Evolutionary conservation across 495 filamentous ascomycete genomes (phyloP).

Genomic region (Schizothecium vesticola): DNA sequence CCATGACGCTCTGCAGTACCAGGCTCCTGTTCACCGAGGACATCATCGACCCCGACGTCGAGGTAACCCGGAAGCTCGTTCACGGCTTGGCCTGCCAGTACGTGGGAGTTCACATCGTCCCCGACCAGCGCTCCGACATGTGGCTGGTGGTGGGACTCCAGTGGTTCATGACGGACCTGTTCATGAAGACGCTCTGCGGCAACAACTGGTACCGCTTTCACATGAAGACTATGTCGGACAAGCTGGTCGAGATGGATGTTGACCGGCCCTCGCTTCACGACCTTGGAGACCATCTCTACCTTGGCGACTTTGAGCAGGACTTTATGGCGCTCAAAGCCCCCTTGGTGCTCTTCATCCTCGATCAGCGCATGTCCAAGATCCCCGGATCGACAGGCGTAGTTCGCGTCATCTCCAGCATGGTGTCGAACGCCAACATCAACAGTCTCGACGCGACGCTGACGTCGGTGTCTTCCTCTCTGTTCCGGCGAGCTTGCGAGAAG

Average conservation of each 20-base stretch:
- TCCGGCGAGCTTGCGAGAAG: conserved; percentile 79
- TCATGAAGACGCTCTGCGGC: conserved; percentile 81
- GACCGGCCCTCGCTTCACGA: conserved; percentile 75
- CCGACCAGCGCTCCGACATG: conserved; percentile 69
- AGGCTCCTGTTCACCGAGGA: conserved; percentile 76
- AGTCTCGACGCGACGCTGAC: conserved; percentile 64
- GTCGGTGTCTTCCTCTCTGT: conserved; percentile 64
- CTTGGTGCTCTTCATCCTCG: conserved; percentile 86
- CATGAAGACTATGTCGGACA: conserved; percentile 80
- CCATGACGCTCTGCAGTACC: conserved; percentile 80
- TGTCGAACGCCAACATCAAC: conserved; percentile 75
- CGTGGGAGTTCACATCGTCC: conserved; percentile 83
- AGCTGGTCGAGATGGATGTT: conserved; percentile 73
- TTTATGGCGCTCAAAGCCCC: conserved; percentile 92
- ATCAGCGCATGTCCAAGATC: conserved; percentile 80
- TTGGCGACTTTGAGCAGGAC: conserved; percentile 78
- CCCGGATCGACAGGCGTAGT: conserved; percentile 76
- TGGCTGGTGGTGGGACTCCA: conserved; percentile 92
- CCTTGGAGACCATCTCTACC: conserved; percentile 67
- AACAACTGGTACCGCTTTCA: conserved; percentile 92
- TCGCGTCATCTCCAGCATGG: conserved; percentile 75
- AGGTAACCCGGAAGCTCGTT: conserved; percentile 68
- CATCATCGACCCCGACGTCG: conserved; percentile 75
- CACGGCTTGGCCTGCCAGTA: conserved; percentile 89
- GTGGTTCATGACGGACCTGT: conserved; percentile 88